These are phyloP conservation scores for Bifiguratus adelaidae DNA, from an alignment of 192 early-diverging fungal genomes.

Conservation along the genomic window DNA sequence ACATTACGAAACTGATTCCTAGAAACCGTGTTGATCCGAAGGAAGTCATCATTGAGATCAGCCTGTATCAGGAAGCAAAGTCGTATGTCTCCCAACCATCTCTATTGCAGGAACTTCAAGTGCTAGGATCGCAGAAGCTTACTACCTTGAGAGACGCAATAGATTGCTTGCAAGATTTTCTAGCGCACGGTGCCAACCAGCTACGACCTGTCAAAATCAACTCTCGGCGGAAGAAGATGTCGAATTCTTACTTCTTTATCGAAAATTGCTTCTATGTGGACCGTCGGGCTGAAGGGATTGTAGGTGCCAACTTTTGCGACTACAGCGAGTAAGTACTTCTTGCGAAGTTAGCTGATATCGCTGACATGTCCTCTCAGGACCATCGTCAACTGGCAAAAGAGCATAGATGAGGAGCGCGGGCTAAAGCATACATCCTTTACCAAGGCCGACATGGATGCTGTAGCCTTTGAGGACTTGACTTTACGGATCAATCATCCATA, in stretches of 20 bases:
- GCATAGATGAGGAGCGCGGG: slow-evolving; percentile 28
- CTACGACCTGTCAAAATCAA: slow-evolving; percentile 18
- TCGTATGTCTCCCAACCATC: too few relatives aligned
- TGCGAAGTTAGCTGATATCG: background rate
- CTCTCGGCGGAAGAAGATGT: slow-evolving; percentile 35
- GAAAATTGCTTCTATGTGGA: slow-evolving; percentile 70
- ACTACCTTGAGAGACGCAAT: slow-evolving; percentile 59
- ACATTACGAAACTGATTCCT: too few relatives aligned
- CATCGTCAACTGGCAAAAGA: slow-evolving; percentile 59
- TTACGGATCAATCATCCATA: slow-evolving; percentile 58
- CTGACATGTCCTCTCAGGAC: slow-evolving; percentile 16
- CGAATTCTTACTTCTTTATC: slow-evolving; percentile 53
- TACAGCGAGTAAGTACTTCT: background rate
- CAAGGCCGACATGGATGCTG: slow-evolving; percentile 45
- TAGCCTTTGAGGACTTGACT: slow-evolving; percentile 47
- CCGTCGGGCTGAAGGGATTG: slow-evolving; percentile 29
- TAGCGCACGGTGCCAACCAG: slow-evolving; percentile 24
- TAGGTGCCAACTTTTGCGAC: background rate
- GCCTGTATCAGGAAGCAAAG: too few relatives aligned
- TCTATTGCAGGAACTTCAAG: slow-evolving; percentile 49
- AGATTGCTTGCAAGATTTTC: slow-evolving; percentile 57
- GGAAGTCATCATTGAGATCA: too few relatives aligned
- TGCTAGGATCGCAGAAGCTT: slow-evolving; percentile 59
- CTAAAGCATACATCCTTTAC: slow-evolving; percentile 33
- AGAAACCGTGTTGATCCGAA: too few relatives aligned